These are phyloP conservation scores for Zasmidium angulare DNA, from an alignment of 2,329 filamentous ascomycete species.

Conservation along the genomic window DNA sequence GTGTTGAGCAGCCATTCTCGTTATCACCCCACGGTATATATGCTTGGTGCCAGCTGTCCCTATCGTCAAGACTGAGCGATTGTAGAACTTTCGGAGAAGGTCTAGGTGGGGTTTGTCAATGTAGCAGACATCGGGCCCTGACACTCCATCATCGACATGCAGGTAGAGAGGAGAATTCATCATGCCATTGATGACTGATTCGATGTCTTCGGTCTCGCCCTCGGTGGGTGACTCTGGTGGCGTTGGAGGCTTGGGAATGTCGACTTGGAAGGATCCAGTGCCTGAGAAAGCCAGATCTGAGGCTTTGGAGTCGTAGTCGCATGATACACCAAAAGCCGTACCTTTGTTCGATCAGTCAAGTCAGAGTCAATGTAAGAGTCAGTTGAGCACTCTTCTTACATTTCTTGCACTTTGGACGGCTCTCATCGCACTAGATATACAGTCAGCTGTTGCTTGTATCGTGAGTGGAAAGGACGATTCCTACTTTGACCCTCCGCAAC, in stretches of 20 bases:
- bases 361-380: background rate
- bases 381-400: conserved; percentile 34
- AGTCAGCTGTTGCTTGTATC: background rate
- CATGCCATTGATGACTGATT: conserved; percentile 11
- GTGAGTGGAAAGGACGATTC: background rate
- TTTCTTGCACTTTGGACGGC: conserved; percentile 49
- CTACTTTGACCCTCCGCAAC: conserved; percentile 53
- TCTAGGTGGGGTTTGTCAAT: conserved; percentile 22
- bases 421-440: conserved; percentile 53
- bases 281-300: conserved; percentile 24
- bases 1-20: conserved; percentile 28
- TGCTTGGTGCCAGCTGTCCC: conserved; percentile 24
- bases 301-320: conserved; percentile 44
- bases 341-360: conserved; percentile 14
- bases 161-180: conserved; percentile 19
- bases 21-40: conserved; percentile 24
- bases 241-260: conserved; percentile 1
- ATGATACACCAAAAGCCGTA: conserved; percentile 47
- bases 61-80: conserved; percentile 26
- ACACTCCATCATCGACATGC: conserved; percentile 8
- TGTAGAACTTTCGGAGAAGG: conserved; percentile 24
- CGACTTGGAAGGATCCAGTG: conserved; percentile 23
- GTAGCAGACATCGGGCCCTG: conserved; percentile 15
- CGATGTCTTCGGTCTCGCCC: conserved; percentile 2
- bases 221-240: conserved; percentile 6